Conservation (phyloP, 108 stramenopile species). For the Chaetoceros tenuissimus region DNA sequence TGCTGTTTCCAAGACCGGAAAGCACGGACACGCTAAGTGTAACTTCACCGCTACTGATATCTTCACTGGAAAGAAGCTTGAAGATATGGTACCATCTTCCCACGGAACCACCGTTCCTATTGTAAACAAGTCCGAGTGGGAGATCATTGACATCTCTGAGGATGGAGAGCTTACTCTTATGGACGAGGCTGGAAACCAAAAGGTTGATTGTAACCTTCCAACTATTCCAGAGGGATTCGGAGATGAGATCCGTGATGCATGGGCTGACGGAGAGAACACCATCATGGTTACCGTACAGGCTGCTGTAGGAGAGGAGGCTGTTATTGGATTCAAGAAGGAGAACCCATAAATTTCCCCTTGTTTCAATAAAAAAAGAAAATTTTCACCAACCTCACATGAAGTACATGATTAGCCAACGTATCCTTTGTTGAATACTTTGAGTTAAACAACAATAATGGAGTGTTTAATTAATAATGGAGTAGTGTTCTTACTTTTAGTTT, state of each 20-base stretch:
- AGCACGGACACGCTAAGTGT: conserved; percentile 99
- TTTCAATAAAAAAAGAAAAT: too few species aligned
- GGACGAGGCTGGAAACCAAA: conserved; percentile 96
- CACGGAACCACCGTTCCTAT: conserved; percentile 96
- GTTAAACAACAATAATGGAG: too few species aligned
- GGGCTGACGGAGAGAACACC: conserved; percentile 85
- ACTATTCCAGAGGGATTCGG: conserved; percentile 83
- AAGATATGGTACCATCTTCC: conserved; percentile 98
- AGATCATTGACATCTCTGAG: conserved; percentile 94
- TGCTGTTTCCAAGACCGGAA: conserved; percentile 99
- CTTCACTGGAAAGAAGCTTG: conserved; percentile 99
- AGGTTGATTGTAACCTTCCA: conserved; percentile 96
- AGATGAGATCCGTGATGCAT: conserved; percentile 88
- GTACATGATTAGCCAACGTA: too few species aligned
- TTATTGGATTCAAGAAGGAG: conserved; percentile 87
- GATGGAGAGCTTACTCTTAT: conserved; percentile 95
- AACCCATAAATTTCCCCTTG: conserved; percentile 12
- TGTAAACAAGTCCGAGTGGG: conserved; percentile 93
- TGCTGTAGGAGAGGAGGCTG: conserved; percentile 86
- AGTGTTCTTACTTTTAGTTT: too few species aligned
- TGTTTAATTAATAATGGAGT: too few species aligned
- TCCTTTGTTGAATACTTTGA: too few species aligned
- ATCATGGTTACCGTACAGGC: conserved; percentile 80
- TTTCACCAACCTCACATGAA: too few species aligned
- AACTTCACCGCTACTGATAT: conserved; percentile 98